Evolutionary conservation across 441 rosid genomes (phyloP), one percentile per base, ranked within the genome.

Genomic region (Populus trichocarpa): DNA sequence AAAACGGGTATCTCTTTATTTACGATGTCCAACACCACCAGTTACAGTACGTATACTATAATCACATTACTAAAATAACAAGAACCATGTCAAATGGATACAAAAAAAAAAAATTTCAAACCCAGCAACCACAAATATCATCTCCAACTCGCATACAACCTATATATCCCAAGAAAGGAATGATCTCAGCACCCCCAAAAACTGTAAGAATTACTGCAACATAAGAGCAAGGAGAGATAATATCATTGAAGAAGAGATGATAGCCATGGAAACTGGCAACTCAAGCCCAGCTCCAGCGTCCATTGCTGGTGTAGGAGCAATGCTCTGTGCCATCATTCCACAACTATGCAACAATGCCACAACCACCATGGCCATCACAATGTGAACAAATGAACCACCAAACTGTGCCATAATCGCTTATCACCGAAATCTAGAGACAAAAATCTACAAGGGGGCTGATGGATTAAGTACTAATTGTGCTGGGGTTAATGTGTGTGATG

Each of bases 291-390:
- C 80, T 69, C 90, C 89, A 3, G 87, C 42, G 28, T 77, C 88
- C 88, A 86, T 80, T 14, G 80, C 57, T n/a, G 90, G 86, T 1
- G 78, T 33, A 0, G 90, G 89, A 81, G 87, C n/a, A 8, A 82
- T 53, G 9, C 28, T 75, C 32, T 88, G 85, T 42, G 87, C 87
- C 78, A 40, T 46, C 32, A 63, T 71, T 28, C 80, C 86, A 40
- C 75, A 71, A 26, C 35, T 20, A 12, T 2, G 30, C 30, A 76
- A 28, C 53, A 76, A 30, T n/a, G 72, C 68, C 33, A 71, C 20
- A 5, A 75, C 67, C 38, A 78, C 11, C 69, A 65, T 7, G 12
- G 70, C 68, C 72, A 76, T 25, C 30, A 75, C 42, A 70, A 82
- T 25, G 35, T 73, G 46, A 77, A 73, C 38, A 50, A 74, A 26